Conservation (phyloP, 176 grass and related monocot genomes). For the Luzula sylvatica region DNA sequence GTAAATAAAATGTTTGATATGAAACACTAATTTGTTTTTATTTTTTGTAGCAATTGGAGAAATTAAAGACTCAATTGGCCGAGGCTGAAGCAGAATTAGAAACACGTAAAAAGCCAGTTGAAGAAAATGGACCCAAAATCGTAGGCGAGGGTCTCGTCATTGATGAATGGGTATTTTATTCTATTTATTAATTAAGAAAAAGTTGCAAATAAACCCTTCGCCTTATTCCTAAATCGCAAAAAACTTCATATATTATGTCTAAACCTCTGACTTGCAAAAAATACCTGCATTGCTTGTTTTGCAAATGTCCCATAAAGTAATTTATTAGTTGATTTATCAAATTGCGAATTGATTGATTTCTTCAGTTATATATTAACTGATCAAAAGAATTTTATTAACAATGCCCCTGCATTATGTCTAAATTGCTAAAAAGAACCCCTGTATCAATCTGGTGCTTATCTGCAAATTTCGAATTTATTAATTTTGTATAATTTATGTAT, state of each 20-base stretch:
- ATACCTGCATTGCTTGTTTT: neutral
- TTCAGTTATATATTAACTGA: no score
- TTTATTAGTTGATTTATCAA: no score
- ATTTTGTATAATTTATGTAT: no score
- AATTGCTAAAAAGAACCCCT: no score
- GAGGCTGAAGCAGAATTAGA: conserved; percentile 88
- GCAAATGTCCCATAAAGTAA: no score
- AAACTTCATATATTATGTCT: neutral
- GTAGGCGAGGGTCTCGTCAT: conserved; percentile 91
- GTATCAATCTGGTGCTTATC: no score
- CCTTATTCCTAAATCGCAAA: no score
- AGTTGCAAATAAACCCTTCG: neutral
- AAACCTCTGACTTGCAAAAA: neutral
- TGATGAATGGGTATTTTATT: conserved; percentile 78
- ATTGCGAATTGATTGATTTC: no score
- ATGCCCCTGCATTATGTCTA: no score
- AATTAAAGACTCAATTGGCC: conserved; percentile 63
- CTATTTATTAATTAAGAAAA: neutral
- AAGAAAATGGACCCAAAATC: conserved; percentile 80
- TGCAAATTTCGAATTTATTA: no score
- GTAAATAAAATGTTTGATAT: no score
- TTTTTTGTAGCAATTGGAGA: conserved; percentile 81
- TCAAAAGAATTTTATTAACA: no score
- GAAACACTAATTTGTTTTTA: neutral
- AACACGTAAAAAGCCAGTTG: conserved; percentile 64